These are phyloP conservation scores for Penicillium sp. DNA, from an alignment of 2,329 filamentous ascomycete genomes.

Conservation along the genomic window DNA sequence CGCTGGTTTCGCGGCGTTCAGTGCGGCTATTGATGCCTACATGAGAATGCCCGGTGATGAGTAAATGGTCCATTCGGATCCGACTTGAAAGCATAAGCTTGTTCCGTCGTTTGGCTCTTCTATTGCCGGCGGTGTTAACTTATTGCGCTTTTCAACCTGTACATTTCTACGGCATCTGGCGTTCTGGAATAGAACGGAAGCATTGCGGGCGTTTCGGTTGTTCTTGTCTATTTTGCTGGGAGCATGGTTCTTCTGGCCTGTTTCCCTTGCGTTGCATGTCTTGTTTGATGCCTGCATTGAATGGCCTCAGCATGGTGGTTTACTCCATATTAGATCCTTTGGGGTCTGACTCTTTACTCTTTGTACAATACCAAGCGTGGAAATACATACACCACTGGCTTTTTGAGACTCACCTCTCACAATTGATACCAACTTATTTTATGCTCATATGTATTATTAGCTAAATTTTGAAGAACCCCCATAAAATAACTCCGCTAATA, in stretches of 20 bases:
- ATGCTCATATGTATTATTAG: neutral
- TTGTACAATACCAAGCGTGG: constrained; percentile 13
- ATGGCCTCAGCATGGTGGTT: constrained; percentile 1
- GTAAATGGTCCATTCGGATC: constrained; percentile 3
- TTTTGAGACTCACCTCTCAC: constrained; percentile 11
- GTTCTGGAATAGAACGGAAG: constrained; percentile 25
- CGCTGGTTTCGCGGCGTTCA: constrained; percentile 90
- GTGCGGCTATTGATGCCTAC: constrained; percentile 85
- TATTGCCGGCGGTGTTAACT: neutral
- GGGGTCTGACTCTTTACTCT: constrained; percentile 5
- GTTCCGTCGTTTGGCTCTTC: neutral
- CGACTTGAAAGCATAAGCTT: neutral
- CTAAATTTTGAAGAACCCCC: neutral
- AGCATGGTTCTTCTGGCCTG: neutral
- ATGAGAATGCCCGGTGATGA: constrained; percentile 69
- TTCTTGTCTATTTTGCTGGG: constrained; percentile 12
- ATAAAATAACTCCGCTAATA: neutral
- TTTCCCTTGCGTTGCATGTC: neutral
- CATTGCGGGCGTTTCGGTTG: constrained; percentile 30
- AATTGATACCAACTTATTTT: constrained; percentile 8
- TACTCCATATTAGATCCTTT: neutral
- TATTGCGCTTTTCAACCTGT: constrained; percentile 15
- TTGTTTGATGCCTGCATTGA: neutral
- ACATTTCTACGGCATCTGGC: constrained; percentile 20
- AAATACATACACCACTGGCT: constrained; percentile 6